Percentiles rank a stretch among this genome's conserved stretches.
Evolutionary conservation across 139 green algal genomes (phyloP).

Genomic region (Micromonas pusilla): DNA sequence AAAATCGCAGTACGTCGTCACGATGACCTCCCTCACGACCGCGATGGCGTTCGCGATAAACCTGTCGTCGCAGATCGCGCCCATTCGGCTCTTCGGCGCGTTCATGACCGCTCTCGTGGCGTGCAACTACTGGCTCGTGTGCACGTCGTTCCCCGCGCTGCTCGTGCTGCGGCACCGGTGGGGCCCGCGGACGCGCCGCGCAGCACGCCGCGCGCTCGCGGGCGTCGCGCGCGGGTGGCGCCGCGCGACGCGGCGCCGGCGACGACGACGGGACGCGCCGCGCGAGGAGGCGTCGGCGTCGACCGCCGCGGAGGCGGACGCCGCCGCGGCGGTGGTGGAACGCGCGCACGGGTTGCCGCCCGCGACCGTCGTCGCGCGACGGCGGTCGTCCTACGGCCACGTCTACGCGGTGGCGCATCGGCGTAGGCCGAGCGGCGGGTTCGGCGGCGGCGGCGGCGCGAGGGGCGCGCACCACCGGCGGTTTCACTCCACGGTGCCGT

Average conservation of each 20-base stretch:
- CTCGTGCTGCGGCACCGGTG: neutral
- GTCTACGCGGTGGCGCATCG: too few relatives aligned
- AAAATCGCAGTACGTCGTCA: neutral
- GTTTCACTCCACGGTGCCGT: too few relatives aligned
- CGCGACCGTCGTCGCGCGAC: too few relatives aligned
- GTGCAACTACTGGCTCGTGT: slow-evolving; percentile 12
- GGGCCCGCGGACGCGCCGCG: neutral
- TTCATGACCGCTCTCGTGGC: slow-evolving; percentile 19
- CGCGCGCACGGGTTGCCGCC: too few relatives aligned
- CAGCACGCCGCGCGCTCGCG: neutral
- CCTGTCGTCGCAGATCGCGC: slow-evolving; percentile 8
- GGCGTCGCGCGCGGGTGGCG: neutral
- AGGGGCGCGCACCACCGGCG: too few relatives aligned
- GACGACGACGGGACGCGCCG: too few relatives aligned
- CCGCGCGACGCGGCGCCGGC: too few relatives aligned
- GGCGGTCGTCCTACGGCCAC: too few relatives aligned
- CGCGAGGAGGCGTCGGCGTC: too few relatives aligned
- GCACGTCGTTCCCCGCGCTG: neutral
- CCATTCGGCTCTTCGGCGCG: slow-evolving; percentile 21
- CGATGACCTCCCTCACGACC: slow-evolving; percentile 10
- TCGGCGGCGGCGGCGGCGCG: too few relatives aligned
- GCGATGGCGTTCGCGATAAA: slow-evolving; percentile 19
- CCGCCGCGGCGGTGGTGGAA: neutral
- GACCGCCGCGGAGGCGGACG: neutral
- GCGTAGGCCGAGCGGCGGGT: too few relatives aligned